Percentiles rank a stretch among this genome's conserved stretches.
Evolutionary conservation across 768 basidiomycete species (phyloP).

Genomic region (Pseudohyphozyma bogoriensis): DNA sequence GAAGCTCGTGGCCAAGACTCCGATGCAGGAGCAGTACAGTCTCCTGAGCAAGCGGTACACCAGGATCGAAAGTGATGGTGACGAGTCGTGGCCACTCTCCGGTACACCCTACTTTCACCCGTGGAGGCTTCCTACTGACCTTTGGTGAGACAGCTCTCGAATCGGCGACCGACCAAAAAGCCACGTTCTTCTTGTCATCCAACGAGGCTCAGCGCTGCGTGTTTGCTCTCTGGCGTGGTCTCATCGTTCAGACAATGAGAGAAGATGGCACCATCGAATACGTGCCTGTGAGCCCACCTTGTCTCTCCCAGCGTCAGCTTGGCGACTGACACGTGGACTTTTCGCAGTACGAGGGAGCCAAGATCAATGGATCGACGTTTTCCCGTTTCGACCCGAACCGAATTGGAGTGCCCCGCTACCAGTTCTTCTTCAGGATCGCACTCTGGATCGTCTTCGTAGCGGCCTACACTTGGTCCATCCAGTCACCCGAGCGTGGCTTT

Average conservation of each 20-base stretch:
- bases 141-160: constrained; percentile 22
- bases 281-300: constrained; percentile 3
- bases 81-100: constrained; percentile 25
- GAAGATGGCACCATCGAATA: constrained; percentile 22
- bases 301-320: too few species aligned
- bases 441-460: constrained; percentile 33
- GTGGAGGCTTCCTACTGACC: not conserved
- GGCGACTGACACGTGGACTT: not conserved
- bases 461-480: constrained; percentile 31
- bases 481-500: constrained; percentile 33
- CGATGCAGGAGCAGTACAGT: constrained; percentile 20
- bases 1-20: constrained; percentile 16
- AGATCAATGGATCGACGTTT: constrained; percentile 10
- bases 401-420: constrained; percentile 32
- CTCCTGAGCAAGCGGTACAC: constrained; percentile 24
- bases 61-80: constrained; percentile 29
- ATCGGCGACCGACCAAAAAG: constrained; percentile 29
- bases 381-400: constrained; percentile 20
- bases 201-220: constrained; percentile 30
- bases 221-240: constrained; percentile 32
- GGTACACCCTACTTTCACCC: not conserved
- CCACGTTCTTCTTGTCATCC: constrained; percentile 31
- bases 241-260: constrained; percentile 22
- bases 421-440: constrained; percentile 31
- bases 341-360: constrained; percentile 23